Evolutionary conservation across 2,329 filamentous ascomycete genomes (phyloP), one percentile per base, ranked within the genome.

Genomic region (Balansia obtecta): DNA sequence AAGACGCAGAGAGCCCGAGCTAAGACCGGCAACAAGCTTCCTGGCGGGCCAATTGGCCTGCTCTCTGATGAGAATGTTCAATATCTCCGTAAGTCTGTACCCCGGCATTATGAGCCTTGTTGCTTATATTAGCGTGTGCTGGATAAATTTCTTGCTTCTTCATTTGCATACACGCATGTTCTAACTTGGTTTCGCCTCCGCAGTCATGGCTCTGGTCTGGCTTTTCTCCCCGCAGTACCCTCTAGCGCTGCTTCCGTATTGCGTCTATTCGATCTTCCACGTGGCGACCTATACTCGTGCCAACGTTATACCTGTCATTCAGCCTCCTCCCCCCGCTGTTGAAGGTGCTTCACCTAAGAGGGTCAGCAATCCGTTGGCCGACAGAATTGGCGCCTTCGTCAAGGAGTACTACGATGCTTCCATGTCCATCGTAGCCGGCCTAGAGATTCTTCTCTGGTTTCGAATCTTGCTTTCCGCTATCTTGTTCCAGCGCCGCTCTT

Each of bases 251-350:
- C 80, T 96, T 50, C 93, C 93, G 30, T 98, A 95, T 73, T 84
- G 83, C 60, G 88, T 98, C 69, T 98, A 97, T 80, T 97, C 91
- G 52, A 71, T 97, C 69, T 98, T 98, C 83, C 93, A 98, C 72
- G 89, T 97, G 59, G 88, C 90, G 54, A 97, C 93, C 57, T 98
- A 98, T 73, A 87, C 86, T 57, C 89, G 93, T 68, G 86, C 86
- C 67, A 95, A 95, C 73, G 72, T 98, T 57, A 86, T 98, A 61
- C 93, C 93, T 54, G 88, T 87, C 56, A 65, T 98, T 61, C 77
- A 85, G 62, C 87, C 89, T 15, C 77, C 82, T 53, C 69, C 77
- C 37, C 65, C 79, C 13, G 68, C 78, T 39, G 74, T 77, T 41
- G 73, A 75, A 16, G 73, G 70, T 55, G 73, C 76, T 53, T 85